Base-by-base conservation (phyloP, 768 basidiomycete genomes). In the Suillus paluster region DNA sequence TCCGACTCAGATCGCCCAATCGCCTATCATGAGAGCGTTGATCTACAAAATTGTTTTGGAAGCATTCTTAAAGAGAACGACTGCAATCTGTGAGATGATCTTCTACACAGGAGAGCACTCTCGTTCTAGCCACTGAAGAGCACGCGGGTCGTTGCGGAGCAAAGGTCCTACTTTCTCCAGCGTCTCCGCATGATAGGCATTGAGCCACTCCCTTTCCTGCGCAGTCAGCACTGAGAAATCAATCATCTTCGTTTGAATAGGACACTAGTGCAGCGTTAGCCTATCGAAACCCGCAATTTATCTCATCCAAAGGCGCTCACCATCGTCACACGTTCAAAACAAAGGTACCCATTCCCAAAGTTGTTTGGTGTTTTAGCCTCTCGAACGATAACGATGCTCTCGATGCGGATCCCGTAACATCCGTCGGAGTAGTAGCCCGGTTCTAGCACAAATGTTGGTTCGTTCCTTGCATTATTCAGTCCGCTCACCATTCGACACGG, bases 341-440 rank as follows among this genome's bases (percentile, higher is more conserved):
- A 83, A 34, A 97, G 82, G 75, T 87, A 99, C 2, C 90, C 92
- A 21, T 86, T 85, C 1, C 92, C 94, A 71, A 96, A 99, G 65
- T 84, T 83, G 70, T 94, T 84, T 59, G 87, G 84, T 1, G 94
- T 94, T 58, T 89, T 73, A 11, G 76, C 88, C 48, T 88, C 83
- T 54, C 84, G 82, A 4, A 97, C 91, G 21, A 97, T 79, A 23
- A 95, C 86, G 46, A 98, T 83, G 73, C 86, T 95, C 77, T 99
- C 97, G 67, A 97, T 93, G 5, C 97, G 88, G 68, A 99, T 94
- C 2, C 96, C 97, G 69, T 89, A 99, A 49, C 82, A 79, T 2
- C 95, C 97, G 67, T 98, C 95, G 9, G 86, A 87, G 72, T 97
- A 97, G 73, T 91, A 97, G 10, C 95, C 95, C 1, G 95, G 95